phyloP scores from a whole-genome alignment of 352 stramenopile species.

The Bremia lactucae region DNA sequence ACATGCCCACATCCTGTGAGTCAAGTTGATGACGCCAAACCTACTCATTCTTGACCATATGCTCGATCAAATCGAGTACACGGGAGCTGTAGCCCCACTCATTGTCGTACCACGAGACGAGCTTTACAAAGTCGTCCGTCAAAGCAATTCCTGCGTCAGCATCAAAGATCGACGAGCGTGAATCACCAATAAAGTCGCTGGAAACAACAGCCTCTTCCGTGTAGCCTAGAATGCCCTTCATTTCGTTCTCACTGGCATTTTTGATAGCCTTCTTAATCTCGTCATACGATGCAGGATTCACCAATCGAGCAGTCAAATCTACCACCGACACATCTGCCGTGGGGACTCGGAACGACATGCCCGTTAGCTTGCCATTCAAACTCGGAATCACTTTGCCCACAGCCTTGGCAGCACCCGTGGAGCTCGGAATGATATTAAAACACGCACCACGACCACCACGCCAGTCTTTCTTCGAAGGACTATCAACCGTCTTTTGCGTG shows the following conservation, averaged over 20 bases:
- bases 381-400: conserved; percentile 97
- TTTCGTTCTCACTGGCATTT: conserved; percentile 85
- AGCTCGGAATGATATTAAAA: conserved; percentile 99
- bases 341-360: conserved; percentile 88
- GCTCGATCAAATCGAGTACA: conserved; percentile 95
- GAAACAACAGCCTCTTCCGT: conserved; percentile 95
- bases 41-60: conserved; percentile 91
- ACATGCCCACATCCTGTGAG: no score
- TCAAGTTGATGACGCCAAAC: no score
- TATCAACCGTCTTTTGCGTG: conserved; percentile 96
- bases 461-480: conserved; percentile 98
- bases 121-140: conserved; percentile 97
- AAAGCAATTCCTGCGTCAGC: conserved; percentile 94
- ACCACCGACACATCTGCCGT: conserved; percentile 86
- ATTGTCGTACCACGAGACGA: conserved; percentile 99
- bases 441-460: conserved; percentile 92
- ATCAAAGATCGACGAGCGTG: conserved; percentile 97
- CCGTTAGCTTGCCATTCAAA: conserved; percentile 88
- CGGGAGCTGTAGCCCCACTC: conserved; percentile 97
- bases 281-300: conserved; percentile 92
- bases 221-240: conserved; percentile 98
- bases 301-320: conserved; percentile 75
- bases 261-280: conserved; percentile 97
- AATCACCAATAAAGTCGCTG: conserved; percentile 95
- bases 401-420: conserved; percentile 96